Evolutionary conservation across 768 basidiomycete genomes (phyloP).

Genomic region (Lactarius vividus): DNA sequence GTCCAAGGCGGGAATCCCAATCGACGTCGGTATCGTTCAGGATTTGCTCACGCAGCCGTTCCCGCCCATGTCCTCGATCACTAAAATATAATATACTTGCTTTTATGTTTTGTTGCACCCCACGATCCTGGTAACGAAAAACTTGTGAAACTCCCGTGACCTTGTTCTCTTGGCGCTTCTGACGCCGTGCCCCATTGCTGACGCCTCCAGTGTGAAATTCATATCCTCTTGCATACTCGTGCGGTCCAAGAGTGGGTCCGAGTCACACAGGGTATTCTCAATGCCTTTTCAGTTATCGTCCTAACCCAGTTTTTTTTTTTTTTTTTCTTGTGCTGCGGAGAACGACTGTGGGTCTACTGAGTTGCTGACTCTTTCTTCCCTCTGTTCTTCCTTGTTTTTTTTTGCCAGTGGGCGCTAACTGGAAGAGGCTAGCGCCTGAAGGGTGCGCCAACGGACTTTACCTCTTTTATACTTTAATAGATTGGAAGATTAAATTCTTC

Average conservation of each 20-base stretch:
- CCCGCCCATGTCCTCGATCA: slow-evolving; percentile 29
- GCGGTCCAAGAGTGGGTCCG: neutral
- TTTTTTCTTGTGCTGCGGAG: neutral
- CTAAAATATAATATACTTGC: slow-evolving; percentile 22
- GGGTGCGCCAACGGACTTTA: neutral
- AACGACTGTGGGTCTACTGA: neutral
- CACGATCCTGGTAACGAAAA: neutral
- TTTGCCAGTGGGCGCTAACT: neutral
- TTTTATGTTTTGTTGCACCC: neutral
- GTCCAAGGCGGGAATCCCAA: slow-evolving; percentile 39
- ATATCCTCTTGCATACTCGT: neutral
- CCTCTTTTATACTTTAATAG: neutral
- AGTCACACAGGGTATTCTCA: neutral
- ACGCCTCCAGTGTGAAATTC: neutral
- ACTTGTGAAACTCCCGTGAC: neutral
- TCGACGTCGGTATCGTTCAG: slow-evolving; percentile 42
- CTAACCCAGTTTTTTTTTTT: neutral
- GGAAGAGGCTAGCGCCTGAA: neutral
- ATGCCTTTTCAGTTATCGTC: neutral
- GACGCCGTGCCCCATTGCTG: neutral
- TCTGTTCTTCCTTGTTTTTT: neutral
- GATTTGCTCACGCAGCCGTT: slow-evolving; percentile 36
- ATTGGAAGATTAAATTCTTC: neutral
- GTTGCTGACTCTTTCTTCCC: neutral
- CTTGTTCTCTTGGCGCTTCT: neutral